Evolutionary conservation across 768 basidiomycete species (phyloP), one percentile per base, ranked within the genome.

Genomic region (Pleurotus citrinopileatus): DNA sequence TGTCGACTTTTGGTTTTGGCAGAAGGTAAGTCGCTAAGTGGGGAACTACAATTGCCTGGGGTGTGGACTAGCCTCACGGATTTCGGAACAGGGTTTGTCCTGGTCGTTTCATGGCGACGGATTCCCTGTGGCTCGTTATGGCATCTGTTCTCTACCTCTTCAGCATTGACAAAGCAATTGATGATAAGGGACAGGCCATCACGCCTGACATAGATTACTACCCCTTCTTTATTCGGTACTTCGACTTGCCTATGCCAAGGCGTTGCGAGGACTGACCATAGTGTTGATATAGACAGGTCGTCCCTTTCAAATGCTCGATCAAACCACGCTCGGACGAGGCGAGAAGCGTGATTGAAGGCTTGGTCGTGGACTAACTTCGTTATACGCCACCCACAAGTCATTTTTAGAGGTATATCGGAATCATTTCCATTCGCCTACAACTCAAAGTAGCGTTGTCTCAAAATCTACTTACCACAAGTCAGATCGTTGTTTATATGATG

Each of bases 1-100:
- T 67, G 12, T 53, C 68, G 36, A 65, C 67, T 1, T 74, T 72
- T 53, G 74, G 73, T 4, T 73, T 73, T 55, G 73, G 73, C 17
- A 28, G 32, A 48, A 48, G 46, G 46, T 17, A 4, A 4, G 17
- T 34, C 17, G 17, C 19, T 22, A 1, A n/a, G 3, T n/a, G n/a
- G n/a, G n/a, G n/a, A n/a, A n/a, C n/a, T n/a, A n/a, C n/a, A n/a
- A n/a, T n/a, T n/a, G n/a, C n/a, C n/a, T n/a, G n/a, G n/a, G n/a
- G n/a, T n/a, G n/a, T n/a, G n/a, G n/a, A n/a, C n/a, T n/a, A n/a
- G n/a, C n/a, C n/a, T n/a, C n/a, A n/a, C n/a, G n/a, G n/a, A n/a
- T n/a, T n/a, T 25, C 7, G 27, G 28, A 10, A 46, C 15, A 46
- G 57, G 29, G 19, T 53, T 7, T 58, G 54, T 22, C 54, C 57